Evolutionary conservation across 352 stramenopile genomes (phyloP), one percentile per base, ranked within the genome.

Genomic region (Globisporangium acanthophoron): DNA sequence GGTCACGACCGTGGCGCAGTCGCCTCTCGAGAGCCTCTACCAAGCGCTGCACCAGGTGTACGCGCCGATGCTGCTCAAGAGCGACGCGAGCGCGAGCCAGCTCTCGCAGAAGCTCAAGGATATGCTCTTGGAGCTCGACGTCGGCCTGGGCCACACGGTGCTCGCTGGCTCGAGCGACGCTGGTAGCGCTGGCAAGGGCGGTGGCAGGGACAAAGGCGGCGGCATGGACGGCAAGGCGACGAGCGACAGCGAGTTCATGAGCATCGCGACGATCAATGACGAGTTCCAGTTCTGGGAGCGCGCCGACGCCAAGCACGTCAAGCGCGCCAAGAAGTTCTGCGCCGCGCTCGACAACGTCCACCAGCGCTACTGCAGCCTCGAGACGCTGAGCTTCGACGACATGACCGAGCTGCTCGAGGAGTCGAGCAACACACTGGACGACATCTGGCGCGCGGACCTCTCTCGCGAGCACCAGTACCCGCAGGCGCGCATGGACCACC

Each of bases 231-330:
- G 24, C 24, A 27, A 27, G 24, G 24, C 41, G 37, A 12, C 47
- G 5, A 64, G 60, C 31, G 73, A 85, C 18, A 51, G 40, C 18
- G 69, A 71, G 15, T 66, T 95, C 18, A 84, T 89, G 70, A 67
- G 61, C n/a, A 95, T 97, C 33, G 78, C 84, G 31, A 92, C 71
- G 16, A 77, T 96, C 55, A 66, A 67, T 2, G 89, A 97, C 68
- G 90, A 97, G 65, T 88, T 95, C 47, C 62, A 83, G 2, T 97
- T 87, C 63, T 97, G 91, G 90, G 79, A 88, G 35, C 63, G 73
- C 53, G 65, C 69, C 3, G 80, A 91, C 53, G 58, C 74, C 45
- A 73, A 66, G 29, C 76, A 90, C 24, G 66, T 73, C 0, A 76
- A 88, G 51, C 77, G 86, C 12, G 75, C 81, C 0, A 84, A 87